These are phyloP conservation scores for Quercus phellos DNA, from an alignment of 331 rosid species.

Conservation along the genomic window DNA sequence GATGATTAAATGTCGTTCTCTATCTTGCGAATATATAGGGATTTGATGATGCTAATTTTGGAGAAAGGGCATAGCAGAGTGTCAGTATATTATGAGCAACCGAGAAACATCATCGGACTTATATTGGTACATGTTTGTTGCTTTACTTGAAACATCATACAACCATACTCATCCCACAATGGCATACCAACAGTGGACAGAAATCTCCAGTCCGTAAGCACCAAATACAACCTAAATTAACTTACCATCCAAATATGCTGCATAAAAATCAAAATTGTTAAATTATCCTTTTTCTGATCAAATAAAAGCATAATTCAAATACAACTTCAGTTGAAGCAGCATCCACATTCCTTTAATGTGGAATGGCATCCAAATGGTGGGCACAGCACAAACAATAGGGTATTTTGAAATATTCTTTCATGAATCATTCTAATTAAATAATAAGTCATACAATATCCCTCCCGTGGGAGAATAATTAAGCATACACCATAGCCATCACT, in stretches of 20 bases:
- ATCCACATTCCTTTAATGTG: neutral
- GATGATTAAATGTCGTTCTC: neutral
- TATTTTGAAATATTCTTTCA: neutral
- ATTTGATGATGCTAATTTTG: constrained; percentile 65
- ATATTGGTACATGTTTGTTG: constrained; percentile 44
- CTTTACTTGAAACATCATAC: neutral
- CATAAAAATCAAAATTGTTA: neutral
- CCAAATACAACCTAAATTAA: neutral
- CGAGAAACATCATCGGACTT: constrained; percentile 81
- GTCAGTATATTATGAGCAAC: constrained; percentile 83
- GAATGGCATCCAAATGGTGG: neutral
- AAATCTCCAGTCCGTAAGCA: neutral
- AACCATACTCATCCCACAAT: too few species aligned
- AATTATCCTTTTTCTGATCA: neutral
- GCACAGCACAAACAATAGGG: neutral
- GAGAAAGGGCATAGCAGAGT: constrained; percentile 94
- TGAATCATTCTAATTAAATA: neutral
- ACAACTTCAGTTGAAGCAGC: too few species aligned
- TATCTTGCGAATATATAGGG: constrained; percentile 29
- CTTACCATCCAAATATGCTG: neutral
- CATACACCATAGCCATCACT: neutral
- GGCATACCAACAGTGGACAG: too few species aligned
- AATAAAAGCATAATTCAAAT: too few species aligned
- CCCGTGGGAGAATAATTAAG: neutral
- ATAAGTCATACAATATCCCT: neutral